Base-by-base conservation (phyloP, 768 basidiomycete genomes). In the Mrakia hoshinonis region DNA sequence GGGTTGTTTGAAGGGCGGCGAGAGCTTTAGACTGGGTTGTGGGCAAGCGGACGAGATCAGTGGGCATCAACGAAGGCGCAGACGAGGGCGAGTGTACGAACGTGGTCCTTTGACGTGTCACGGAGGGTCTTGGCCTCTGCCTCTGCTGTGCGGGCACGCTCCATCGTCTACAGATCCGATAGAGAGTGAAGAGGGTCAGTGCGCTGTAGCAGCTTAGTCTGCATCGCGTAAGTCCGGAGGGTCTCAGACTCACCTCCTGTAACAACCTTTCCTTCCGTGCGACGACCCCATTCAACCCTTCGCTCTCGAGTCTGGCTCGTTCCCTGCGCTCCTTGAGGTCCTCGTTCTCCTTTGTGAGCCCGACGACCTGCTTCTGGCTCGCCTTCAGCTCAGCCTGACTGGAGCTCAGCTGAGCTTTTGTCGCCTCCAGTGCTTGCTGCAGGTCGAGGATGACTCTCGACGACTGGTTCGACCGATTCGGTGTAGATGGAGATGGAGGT, bases 211-310 rank as follows among this genome's bases (percentile, higher is more conserved):
- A 11, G 26, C 58, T n/a, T 9, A 58, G 55, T 29, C 31, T 11
- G 31, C 54, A 13, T 26, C 26, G 54, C 26, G 54, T 55, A 20
- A 6, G 22, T 9, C 6, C 9, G 22, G 31, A 3, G 24, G 31
- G 24, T n/a, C 52, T 24, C 52, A 3, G 31, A 38, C 58, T 61
- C 58, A 61, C 58, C 58, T 61, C 58, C 36, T 61, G 58, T 31
- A 61, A n/a, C 18, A 61, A 38, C 34, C 58, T 36, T 31, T 61
- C 58, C 34, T 61, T 61, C 34, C 58, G 34, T 2, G 58, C 58
- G 9, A 61, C 58, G 1, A 61, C 58, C 36, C 9, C 4, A 13
- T 61, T 61, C 58, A 61, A n/a, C 22, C 58, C 58, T 29, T 61
- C 58, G 15, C 31, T 36, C 34, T 61, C 58, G 4, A 61, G 20